Base-by-base conservation (phyloP, 805 yeast genomes). In the Cyberlindnera mrakii region DNA sequence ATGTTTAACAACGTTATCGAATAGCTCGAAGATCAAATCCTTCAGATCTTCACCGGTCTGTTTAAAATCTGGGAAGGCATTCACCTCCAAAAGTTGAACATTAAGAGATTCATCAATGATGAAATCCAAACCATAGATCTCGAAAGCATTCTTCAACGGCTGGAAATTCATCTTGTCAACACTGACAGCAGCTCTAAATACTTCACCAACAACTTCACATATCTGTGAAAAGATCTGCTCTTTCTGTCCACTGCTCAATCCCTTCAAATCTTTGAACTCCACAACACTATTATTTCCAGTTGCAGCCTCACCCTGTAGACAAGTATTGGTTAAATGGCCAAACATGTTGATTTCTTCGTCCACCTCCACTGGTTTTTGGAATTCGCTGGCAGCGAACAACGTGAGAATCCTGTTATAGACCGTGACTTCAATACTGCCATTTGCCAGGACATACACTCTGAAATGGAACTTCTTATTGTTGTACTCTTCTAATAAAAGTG, bases 1-100 rank as follows among this genome's bases (percentile, higher is more conserved):
- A 8, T 64, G 60, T 4, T 62, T 54, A 0, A 78, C 75, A 0
- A 79, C 75, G 10, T 72, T 72, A 23, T 74, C 79, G 54, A 90
- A 85, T 35, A 90, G 66, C 30, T 74, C 83, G 49, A 72, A 71
- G 27, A 93, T 85, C 18, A 88, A 55, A 2, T 53, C 67, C 56
- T 83, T 85, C 53, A 91, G 68, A 7, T 75, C 83, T 14, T 67
- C 75, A 15, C 99, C 99, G 0, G 98, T 93, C 64, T 93, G 99
- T 57, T 88, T 89, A 66, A 93, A 93, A 59, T 93, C 99, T 1
- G 99, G 99, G 58, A 83, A 93, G 14, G 98, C 82, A 57, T 93
- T 93, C 36, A 89, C 86, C 62, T 93, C 98, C 34, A 91, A 65
- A 23, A 93, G 58, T 36, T 70, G 71, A 3, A 85, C 91, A 13